Percentiles rank a stretch among this genome's conserved stretches.
phyloP scores from a whole-genome alignment of 352 stramenopile genomes.

The Globisporangium barbulae region DNA sequence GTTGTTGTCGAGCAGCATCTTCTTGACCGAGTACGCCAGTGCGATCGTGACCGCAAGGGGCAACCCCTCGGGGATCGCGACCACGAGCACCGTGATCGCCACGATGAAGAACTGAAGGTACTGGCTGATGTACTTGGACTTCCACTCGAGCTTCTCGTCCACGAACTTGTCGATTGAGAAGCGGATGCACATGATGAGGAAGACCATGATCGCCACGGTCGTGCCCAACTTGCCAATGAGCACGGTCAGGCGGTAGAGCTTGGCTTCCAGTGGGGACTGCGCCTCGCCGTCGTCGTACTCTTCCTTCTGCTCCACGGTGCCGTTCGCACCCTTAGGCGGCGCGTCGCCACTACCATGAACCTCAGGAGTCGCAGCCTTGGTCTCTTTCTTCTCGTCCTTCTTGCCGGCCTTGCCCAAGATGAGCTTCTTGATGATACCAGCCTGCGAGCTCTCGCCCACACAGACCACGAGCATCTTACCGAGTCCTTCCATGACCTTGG shows the following conservation, averaged over 20 bases:
- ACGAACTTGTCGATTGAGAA: conserved; percentile 67
- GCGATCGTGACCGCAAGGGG: conserved; percentile 96
- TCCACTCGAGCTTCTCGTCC: conserved; percentile 35
- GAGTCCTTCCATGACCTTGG: conserved; percentile 91
- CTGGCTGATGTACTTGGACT: conserved; percentile 49
- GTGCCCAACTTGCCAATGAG: conserved; percentile 85
- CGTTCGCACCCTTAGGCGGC: conserved; percentile 64
- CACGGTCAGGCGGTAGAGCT: conserved; percentile 81
- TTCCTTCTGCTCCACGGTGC: conserved; percentile 69
- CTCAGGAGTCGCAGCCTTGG: conserved; percentile 15
- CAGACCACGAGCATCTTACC: conserved; percentile 92
- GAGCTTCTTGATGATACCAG: conserved; percentile 91
- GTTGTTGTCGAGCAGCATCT: conserved; percentile 92
- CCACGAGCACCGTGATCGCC: conserved; percentile 91
- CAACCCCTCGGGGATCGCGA: conserved; percentile 97
- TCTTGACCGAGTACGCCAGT: conserved; percentile 93
- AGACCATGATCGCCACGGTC: conserved; percentile 66
- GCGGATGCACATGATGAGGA: conserved; percentile 73
- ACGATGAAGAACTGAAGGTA: conserved; percentile 87
- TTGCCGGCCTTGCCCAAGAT: conserved; percentile 69
- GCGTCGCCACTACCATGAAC: conserved; percentile 45
- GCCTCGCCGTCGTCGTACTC: conserved; percentile 53
- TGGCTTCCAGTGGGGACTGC: conserved; percentile 79
- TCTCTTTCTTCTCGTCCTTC: conserved; percentile 50
- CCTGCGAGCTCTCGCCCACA: conserved; percentile 92